phyloP scores from a whole-genome alignment of 768 basidiomycete species.

The Xanthoconium purpureum region DNA sequence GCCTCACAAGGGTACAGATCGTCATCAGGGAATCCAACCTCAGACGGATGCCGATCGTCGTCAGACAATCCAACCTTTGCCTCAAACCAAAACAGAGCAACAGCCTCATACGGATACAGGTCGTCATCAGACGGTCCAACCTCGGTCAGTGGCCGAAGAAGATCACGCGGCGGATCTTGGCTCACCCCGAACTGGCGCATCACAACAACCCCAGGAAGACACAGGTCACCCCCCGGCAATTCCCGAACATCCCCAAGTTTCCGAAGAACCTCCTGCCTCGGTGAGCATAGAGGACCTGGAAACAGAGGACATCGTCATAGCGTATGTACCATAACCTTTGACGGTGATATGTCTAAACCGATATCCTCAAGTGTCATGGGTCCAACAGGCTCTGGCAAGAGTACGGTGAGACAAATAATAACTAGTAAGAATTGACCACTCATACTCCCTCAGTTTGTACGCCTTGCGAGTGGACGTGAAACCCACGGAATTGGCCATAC shows the following conservation, averaged over 20 bases:
- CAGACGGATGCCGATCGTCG: too few relatives aligned
- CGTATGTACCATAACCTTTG: slow-evolving; percentile 2
- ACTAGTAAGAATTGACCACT: neutral
- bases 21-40: too few relatives aligned
- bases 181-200: neutral
- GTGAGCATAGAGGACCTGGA: neutral
- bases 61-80: too few relatives aligned
- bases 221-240: neutral
- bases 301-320: slow-evolving; percentile 9
- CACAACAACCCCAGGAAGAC: too few relatives aligned
- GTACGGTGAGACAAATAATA: slow-evolving; percentile 4
- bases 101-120: too few relatives aligned
- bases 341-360: neutral
- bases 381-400: slow-evolving; percentile 13
- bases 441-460: slow-evolving; percentile 9
- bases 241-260: too few relatives aligned
- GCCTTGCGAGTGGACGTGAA: neutral
- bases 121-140: neutral
- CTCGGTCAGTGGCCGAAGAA: too few relatives aligned
- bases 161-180: too few relatives aligned
- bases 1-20: too few relatives aligned
- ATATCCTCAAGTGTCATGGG: slow-evolving; percentile 11
- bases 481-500: neutral
- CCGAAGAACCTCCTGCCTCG: neutral
- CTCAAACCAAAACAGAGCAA: too few relatives aligned